A percentile compares a stretch with the other conserved stretches of the same genome.
Evolutionary conservation across 495 filamentous ascomycete genomes (phyloP).

Genomic region (Lasiosphaeria miniovina): DNA sequence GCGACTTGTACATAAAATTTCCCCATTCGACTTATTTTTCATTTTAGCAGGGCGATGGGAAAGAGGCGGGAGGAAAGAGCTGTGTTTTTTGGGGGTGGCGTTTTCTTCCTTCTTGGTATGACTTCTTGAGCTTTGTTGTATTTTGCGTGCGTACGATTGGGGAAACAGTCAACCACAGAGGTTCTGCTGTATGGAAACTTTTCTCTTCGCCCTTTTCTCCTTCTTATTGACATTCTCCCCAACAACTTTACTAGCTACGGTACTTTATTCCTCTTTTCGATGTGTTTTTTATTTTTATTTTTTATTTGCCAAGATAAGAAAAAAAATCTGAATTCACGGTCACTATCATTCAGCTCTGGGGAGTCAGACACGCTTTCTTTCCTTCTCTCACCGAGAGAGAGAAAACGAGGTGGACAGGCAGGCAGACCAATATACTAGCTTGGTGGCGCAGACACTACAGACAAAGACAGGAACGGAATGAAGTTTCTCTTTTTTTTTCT

Average conservation of each 20-base stretch:
- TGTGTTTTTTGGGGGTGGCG: neutral
- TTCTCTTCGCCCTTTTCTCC: too few species aligned
- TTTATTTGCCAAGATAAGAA: neutral
- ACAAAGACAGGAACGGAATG: too few species aligned
- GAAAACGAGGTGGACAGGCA: too few species aligned
- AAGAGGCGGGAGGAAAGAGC: neutral
- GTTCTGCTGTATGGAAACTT: too few species aligned
- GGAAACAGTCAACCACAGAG: too few species aligned
- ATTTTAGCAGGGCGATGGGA: slow-evolving; percentile 11
- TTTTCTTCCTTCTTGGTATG: slow-evolving; percentile 4
- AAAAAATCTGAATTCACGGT: neutral
- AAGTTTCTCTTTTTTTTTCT: neutral
- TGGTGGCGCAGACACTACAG: too few species aligned
- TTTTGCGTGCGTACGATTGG: neutral
- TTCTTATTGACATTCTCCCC: too few species aligned
- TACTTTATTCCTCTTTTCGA: neutral
- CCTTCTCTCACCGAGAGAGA: too few species aligned
- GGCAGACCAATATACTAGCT: too few species aligned
- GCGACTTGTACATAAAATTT: slow-evolving; percentile 17
- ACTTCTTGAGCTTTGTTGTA: neutral
- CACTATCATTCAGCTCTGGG: neutral
- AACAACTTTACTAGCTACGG: neutral
- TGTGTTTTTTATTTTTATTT: neutral
- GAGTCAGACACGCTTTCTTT: too few species aligned
- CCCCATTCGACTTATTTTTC: neutral